Evolutionary conservation across 148 eudicot species (phyloP), one percentile per base, ranked within the genome.

Genomic region (Limonium bicolor): DNA sequence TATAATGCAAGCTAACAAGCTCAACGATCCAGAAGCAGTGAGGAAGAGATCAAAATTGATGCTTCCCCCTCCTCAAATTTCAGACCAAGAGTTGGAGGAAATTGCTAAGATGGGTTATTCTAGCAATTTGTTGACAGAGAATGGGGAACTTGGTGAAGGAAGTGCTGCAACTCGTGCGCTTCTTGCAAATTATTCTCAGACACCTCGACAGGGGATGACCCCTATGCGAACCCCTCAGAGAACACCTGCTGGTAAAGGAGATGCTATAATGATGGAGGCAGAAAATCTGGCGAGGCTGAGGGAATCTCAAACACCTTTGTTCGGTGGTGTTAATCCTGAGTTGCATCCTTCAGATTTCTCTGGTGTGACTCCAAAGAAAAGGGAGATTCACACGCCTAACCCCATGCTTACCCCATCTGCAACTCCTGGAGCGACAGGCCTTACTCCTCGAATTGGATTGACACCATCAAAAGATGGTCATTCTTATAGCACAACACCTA

Each of bases 191-290:
- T 85, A 92, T 65, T 69, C 82, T 6, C 95, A 92, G 65, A 92
- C 95, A 26, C 99, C 99, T 14, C 64, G 77, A n/a, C 88, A 66
- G 15, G 99, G 95, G 53, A 69, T 79, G 85, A 90, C 99, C 38
- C 94, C 99, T 16, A 41, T 78, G 57, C 73, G 94, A 26, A 92
- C 99, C 38, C 94, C 99, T 42, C 99, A 85, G 53, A 85, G 99
- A 76, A 92, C 95, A 11, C 99, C 95, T 50, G 74, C 94, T 49
- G 95, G 94, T 30, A 85, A 81, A 47, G 94, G 88, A 43, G 99
- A 92, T 69, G 88, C 95, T 40, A 78, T 92, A 19, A 81, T 92
- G 99, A 92, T 92, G 99, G 99, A 92, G 63, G 99, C 99, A 8
- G 94, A 85, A 64, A 92, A 92, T 53, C 70, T 81, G 21, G 77